phyloP scores from a whole-genome alignment of 495 filamentous ascomycete genomes.

The Penicillium mononematosum region DNA sequence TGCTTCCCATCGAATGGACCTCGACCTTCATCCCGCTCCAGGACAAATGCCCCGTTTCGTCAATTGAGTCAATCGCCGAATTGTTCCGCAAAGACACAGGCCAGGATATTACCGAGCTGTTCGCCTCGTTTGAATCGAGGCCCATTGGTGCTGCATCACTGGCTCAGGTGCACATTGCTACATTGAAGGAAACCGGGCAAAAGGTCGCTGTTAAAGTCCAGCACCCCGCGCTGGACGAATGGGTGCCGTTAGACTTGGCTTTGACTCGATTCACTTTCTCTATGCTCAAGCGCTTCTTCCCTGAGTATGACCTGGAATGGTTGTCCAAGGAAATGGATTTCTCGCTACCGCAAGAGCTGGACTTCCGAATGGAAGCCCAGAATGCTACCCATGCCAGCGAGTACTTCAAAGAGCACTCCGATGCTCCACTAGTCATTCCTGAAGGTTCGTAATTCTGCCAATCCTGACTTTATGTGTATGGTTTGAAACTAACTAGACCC shows the following conservation, averaged over 20 bases:
- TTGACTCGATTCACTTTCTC: conserved; percentile 88
- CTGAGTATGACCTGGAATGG: conserved; percentile 97
- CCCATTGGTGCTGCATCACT: conserved; percentile 93
- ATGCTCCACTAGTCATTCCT: conserved; percentile 81
- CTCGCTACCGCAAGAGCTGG: conserved; percentile 85
- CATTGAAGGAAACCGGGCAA: conserved; percentile 75
- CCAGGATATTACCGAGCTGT: conserved; percentile 72
- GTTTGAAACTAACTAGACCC: conserved; percentile 16
- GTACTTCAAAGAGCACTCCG: conserved; percentile 70
- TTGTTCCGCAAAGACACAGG: conserved; percentile 88
- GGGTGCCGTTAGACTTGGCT: conserved; percentile 83
- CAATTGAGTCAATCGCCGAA: conserved; percentile 78
- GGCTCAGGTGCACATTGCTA: conserved; percentile 93
- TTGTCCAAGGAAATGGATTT: conserved; percentile 87
- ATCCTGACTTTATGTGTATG: not conserved
- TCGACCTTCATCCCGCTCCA: conserved; percentile 94
- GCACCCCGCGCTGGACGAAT: conserved; percentile 87
- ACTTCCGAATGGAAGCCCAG: conserved; percentile 82
- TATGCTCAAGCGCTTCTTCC: conserved; percentile 88
- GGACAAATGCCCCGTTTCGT: conserved; percentile 92
- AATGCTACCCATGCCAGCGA: conserved; percentile 78
- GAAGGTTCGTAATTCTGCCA: conserved; percentile 43
- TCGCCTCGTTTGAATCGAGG: conserved; percentile 71
- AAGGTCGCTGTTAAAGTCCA: conserved; percentile 98
- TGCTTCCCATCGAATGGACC: conserved; percentile 93